Evolutionary conservation across 306 rosid species (phyloP).

Genomic region (Trifolium repens): DNA sequence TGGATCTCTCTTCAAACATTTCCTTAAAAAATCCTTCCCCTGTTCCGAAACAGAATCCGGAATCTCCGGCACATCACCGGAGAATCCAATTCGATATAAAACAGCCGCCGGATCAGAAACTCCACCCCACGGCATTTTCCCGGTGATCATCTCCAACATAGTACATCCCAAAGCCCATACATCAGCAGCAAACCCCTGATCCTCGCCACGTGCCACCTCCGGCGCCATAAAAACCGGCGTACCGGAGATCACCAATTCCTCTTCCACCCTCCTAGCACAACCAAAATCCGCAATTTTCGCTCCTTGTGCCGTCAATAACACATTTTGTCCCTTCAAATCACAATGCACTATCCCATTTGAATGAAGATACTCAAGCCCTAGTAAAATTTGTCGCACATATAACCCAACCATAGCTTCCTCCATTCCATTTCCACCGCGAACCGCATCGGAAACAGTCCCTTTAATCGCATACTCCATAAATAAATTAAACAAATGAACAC

Average conservation of each 20-base stretch:
- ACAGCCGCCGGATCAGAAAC: constrained; percentile 61
- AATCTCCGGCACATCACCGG: constrained; percentile 63
- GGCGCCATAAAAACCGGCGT: constrained; percentile 93
- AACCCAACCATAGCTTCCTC: constrained; percentile 48
- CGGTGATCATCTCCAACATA: constrained; percentile 82
- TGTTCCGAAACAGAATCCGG: constrained; percentile 63
- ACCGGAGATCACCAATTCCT: constrained; percentile 49
- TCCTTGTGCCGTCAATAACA: constrained; percentile 65
- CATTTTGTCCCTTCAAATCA: constrained; percentile 74
- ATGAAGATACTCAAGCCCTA: constrained; percentile 69
- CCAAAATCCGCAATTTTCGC: constrained; percentile 86
- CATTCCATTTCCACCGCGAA: constrained; percentile 47
- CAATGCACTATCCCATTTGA: constrained; percentile 81
- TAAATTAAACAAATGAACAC: constrained; percentile 57
- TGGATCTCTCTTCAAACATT: constrained; percentile 68
- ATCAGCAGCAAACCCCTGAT: constrained; percentile 79
- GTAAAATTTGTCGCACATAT: constrained; percentile 61
- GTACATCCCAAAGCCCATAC: constrained; percentile 95
- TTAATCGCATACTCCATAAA: constrained; percentile 74
- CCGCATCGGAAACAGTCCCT: constrained; percentile 62
- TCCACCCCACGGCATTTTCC: constrained; percentile 62
- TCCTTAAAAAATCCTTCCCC: constrained; percentile 74
- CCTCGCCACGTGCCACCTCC: constrained; percentile 90
- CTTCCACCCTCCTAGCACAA: constrained; percentile 56
- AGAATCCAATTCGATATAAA: constrained; percentile 65